Conservation (phyloP, 495 filamentous ascomycete genomes). For the Neurospora tetraspora region DNA sequence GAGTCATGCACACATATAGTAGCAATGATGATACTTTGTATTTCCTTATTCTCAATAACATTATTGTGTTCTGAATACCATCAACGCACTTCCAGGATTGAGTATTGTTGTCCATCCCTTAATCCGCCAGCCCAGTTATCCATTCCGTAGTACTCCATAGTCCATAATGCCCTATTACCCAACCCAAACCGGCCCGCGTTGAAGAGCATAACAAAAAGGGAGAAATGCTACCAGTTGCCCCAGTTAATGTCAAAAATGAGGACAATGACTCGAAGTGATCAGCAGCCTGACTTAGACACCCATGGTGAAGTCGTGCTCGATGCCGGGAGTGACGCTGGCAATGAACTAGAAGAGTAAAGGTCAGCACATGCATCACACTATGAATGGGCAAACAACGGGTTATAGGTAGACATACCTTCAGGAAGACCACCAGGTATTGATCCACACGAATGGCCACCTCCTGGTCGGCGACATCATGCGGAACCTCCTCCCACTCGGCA, state of each 20-base stretch:
- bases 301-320: conserved; percentile 99
- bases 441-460: conserved; percentile 91
- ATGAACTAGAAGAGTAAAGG: conserved; percentile 56
- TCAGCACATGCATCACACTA: neutral
- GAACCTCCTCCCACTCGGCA: conserved; percentile 72
- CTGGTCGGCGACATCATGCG: conserved; percentile 58
- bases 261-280: neutral
- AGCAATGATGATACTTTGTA: neutral
- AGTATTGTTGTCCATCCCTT: neutral
- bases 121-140: neutral
- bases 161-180: neutral
- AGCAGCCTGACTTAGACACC: conserved; percentile 48
- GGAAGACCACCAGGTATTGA: conserved; percentile 94
- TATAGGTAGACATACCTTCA: conserved; percentile 46
- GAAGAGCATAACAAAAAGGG: neutral
- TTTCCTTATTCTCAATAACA: neutral
- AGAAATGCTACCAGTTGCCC: neutral
- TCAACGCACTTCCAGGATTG: neutral
- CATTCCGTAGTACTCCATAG: neutral
- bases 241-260: neutral
- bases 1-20: neutral
- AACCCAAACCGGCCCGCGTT: neutral
- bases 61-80: neutral
- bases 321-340: conserved; percentile 90
- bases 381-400: neutral